phyloP scores from a whole-genome alignment of 306 rosid species.

The Arachis hypogaea region DNA sequence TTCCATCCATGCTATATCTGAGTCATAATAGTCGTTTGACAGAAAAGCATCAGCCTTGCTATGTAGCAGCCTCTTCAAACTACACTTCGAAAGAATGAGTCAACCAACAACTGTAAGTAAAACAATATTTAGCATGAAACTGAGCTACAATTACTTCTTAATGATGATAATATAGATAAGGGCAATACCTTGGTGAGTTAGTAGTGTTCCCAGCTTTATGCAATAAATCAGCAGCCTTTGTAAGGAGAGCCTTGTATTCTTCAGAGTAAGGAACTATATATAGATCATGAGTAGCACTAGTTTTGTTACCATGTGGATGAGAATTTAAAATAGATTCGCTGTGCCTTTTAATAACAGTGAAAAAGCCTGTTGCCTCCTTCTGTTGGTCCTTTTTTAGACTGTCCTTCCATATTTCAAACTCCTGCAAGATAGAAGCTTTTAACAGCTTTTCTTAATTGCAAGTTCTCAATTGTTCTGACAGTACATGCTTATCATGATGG shows the following conservation, averaged over 20 bases:
- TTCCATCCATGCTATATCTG: constrained; percentile 93
- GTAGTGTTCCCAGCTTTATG: constrained; percentile 78
- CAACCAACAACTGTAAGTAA: constrained; percentile 25
- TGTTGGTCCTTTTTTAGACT: constrained; percentile 67
- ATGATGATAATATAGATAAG: constrained; percentile 26
- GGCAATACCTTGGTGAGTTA: constrained; percentile 66
- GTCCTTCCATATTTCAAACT: constrained; percentile 79
- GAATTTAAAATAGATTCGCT: constrained; percentile 66
- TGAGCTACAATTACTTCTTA: constrained; percentile 6
- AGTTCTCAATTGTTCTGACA: constrained; percentile 26
- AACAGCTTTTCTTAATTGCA: constrained; percentile 26
- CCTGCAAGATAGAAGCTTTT: constrained; percentile 58
- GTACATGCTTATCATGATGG: constrained; percentile 17
- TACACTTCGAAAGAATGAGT: constrained; percentile 45
- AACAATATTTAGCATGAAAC: constrained; percentile 27
- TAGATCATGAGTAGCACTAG: constrained; percentile 53
- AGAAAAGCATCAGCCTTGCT: constrained; percentile 91
- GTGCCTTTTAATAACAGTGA: constrained; percentile 75
- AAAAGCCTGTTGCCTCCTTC: constrained; percentile 71
- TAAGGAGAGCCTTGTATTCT: constrained; percentile 73
- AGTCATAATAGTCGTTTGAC: constrained; percentile 88
- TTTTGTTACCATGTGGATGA: constrained; percentile 36
- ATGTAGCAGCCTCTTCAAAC: constrained; percentile 88
- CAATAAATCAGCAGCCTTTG: constrained; percentile 76
- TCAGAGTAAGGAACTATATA: constrained; percentile 70